Evolutionary conservation across 2,329 filamentous ascomycete genomes (phyloP), one percentile per base, ranked within the genome.

Genomic region (Trichoderma harzianum): DNA sequence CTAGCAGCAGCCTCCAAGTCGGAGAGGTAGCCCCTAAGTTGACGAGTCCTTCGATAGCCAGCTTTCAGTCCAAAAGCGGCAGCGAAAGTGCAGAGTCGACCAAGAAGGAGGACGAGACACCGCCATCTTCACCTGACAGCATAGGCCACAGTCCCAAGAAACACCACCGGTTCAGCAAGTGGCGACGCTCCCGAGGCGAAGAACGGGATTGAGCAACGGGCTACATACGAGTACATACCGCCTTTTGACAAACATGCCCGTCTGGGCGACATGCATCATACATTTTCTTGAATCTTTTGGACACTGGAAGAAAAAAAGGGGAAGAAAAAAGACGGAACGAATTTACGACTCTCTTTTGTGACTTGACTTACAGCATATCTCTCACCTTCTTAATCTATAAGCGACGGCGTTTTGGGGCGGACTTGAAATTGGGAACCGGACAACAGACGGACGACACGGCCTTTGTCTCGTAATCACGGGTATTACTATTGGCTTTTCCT

Each of bases 11-110:
- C 21, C 28, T 62, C 14, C 74, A 72, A 64, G 72, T 76, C 60
- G 75, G 73, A n/a, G 73, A 76, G 10, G 34, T 24, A 24, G 76
- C 74, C 55, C 72, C 74, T 34, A 77, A 74, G 64, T 62, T 74
- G 21, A 55, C 70, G 61, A 80, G 76, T 68, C 72, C 74, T 12
- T 79, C 78, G n/a, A 75, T 75, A 3, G 80, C 78, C 65, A 74
- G 79, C 28, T 78, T 76, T 16, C 74, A 77, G 28, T 81, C 79
- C 55, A 84, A 81, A 71, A 82, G 84, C 61, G 81, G 78, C 28
- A 76, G 78, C 39, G 82, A 84, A 73, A 86, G 84, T 71, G 74
- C 83, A 34, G 70, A 68, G 30, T 77, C 75, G 1, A 72, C 71
- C 51, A 72, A 74, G 55, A 72, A 73, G 16, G 79, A 81, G 2